Evolutionary conservation across 129 eudicot genomes (phyloP), one percentile per base, ranked within the genome.

Genomic region (Artemisia annua): DNA sequence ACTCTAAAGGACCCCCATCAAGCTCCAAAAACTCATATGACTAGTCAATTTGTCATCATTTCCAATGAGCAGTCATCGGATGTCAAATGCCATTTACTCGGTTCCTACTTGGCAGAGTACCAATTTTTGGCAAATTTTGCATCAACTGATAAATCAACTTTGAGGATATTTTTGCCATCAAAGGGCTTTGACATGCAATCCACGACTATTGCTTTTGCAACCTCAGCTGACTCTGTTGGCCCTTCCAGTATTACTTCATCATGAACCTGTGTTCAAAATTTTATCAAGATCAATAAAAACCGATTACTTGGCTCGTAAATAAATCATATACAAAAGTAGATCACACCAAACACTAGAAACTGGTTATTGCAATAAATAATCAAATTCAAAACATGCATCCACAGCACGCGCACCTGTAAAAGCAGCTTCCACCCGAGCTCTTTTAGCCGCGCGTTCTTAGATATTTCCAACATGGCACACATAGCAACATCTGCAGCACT

Each of bases 401-500:
- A 39, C 46, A 39, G 9, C 46, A 20, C 70, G 2, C 22, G 19
- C 26, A 94, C 98, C 97, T 94, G 99, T 78, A 94, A 76, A 79
- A 94, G 89, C 60, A 94, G 80, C 71, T 79, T 88, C 97, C 97
- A 94, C 7, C 99, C 99, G 63, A 94, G 94, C 79, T 94, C 94
- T 83, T 79, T 87, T 48, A 94, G 30, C 14, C 86, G 91, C 19
- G 64, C 76, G 57, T 94, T 94, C 61, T 80, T 86, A n/a, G 85
- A 66, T 69, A 94, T 88, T 79, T 94, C 87, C 61, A 94, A 84
- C 99, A 94, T 94, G 60, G 99, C 99, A 71, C 97, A 90, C 99
- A 94, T 94, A 13, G 99, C 99, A 32, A 94, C 99, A 80, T 94
- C 99, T 63, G 99, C 99, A 66, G 99, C 99, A 74, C 99, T 94